Percentiles rank a stretch among this genome's conserved stretches.
Evolutionary conservation across 805 yeast species (phyloP).

Genomic region (Jamesozyma hellenica): DNA sequence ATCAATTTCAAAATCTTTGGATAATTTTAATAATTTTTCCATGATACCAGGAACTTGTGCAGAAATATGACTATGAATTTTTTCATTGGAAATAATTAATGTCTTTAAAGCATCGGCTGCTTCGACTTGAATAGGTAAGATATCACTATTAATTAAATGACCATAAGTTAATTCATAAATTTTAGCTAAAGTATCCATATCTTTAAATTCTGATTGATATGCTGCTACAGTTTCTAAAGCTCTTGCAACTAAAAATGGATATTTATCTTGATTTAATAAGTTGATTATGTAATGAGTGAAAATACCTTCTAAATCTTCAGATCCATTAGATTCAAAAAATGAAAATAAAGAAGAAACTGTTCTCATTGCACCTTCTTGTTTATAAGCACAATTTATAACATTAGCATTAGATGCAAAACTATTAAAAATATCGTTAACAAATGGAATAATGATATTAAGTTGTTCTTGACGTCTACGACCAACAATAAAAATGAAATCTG

Average conservation of each 20-base stretch:
- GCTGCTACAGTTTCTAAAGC: conserved; percentile 48
- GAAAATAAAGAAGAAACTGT: conserved; percentile 61
- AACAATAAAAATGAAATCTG: conserved; percentile 59
- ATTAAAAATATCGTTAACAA: conserved; percentile 42
- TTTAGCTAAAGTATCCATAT: conserved; percentile 32
- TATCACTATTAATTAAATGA: conserved; percentile 34
- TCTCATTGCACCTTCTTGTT: conserved; percentile 75
- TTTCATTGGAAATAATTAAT: conserved; percentile 50
- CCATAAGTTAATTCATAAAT: conserved; percentile 34
- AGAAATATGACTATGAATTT: conserved; percentile 59
- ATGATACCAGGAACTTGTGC: conserved; percentile 69
- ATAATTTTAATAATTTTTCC: conserved; percentile 64
- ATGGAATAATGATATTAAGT: conserved; percentile 44
- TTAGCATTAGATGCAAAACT: conserved; percentile 27
- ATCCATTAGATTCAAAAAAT: conserved; percentile 18
- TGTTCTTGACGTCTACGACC: conserved; percentile 45
- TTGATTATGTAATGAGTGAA: conserved; percentile 55
- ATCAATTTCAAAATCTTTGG: conserved; percentile 78
- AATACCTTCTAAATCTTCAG: conserved; percentile 52
- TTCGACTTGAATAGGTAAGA: conserved; percentile 71
- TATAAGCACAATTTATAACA: conserved; percentile 38
- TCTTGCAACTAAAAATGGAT: conserved; percentile 62
- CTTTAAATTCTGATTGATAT: conserved; percentile 27
- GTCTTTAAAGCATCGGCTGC: conserved; percentile 84
- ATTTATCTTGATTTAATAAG: conserved; percentile 42